Evolutionary conservation across 352 stramenopile species (phyloP).

Genomic region (Phytophthora tentaculata): DNA sequence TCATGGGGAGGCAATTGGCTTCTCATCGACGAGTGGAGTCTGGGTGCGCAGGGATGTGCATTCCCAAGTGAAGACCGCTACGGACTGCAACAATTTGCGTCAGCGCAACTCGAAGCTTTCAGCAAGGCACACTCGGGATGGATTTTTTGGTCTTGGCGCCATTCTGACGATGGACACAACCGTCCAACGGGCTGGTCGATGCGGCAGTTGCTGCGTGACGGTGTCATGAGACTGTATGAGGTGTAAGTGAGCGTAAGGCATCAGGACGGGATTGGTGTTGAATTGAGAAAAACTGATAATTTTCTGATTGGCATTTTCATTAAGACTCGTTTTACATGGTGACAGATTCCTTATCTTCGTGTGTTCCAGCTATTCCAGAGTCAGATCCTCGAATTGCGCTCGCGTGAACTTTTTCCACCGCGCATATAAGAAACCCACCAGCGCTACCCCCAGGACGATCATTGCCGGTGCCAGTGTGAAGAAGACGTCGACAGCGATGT

Average conservation of each 20-base stretch:
- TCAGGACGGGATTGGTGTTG: no score
- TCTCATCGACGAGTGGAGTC: conserved; percentile 87
- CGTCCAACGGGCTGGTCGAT: conserved; percentile 74
- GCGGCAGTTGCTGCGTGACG: conserved; percentile 79
- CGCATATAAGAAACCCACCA: conserved; percentile 46
- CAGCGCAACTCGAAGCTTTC: conserved; percentile 66
- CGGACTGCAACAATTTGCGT: conserved; percentile 56
- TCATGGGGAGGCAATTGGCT: conserved; percentile 76
- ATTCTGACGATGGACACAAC: conserved; percentile 70
- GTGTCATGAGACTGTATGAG: conserved; percentile 48
- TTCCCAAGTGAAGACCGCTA: conserved; percentile 59
- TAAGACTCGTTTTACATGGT: no score
- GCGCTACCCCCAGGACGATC: conserved; percentile 46
- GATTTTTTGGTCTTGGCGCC: conserved; percentile 89
- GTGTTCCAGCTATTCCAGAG: no score
- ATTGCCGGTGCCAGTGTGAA: conserved; percentile 46
- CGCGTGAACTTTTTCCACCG: conserved; percentile 53
- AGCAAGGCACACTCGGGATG: conserved; percentile 72
- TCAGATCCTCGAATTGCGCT: conserved; percentile 47
- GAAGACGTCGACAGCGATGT: conserved; percentile 60
- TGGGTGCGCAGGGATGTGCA: conserved; percentile 60
- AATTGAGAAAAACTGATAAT: no score
- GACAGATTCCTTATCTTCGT: no score
- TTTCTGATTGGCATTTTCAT: no score
- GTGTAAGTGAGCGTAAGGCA: no score